A percentile compares a stretch with the other conserved stretches of the same genome.
Conservation (phyloP, 2,329 filamentous ascomycete species). For the Pseudogymnoascus destructans region DNA sequence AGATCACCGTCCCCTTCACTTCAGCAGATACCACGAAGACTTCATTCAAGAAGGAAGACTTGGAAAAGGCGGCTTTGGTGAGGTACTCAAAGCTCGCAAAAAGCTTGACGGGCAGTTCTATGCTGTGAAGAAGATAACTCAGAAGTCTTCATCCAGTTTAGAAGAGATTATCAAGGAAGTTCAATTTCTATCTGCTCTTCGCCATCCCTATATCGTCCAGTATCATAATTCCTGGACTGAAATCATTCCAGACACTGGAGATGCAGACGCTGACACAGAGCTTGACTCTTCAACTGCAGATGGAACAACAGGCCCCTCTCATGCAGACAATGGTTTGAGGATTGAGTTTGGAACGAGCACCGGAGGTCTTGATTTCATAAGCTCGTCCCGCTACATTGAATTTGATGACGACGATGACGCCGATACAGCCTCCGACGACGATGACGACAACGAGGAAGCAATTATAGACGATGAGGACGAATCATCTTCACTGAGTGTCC, state of each 20-base stretch:
- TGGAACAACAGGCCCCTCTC: constrained; percentile 19
- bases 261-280: constrained; percentile 44
- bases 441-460: constrained; percentile 29
- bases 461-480: constrained; percentile 29
- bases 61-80: constrained; percentile 88
- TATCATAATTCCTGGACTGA: constrained; percentile 97
- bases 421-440: constrained; percentile 31
- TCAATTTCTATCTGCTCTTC: constrained; percentile 77
- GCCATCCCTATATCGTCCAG: constrained; percentile 75
- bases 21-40: constrained; percentile 62
- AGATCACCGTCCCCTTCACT: background rate
- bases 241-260: constrained; percentile 42
- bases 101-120: constrained; percentile 90
- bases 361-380: constrained; percentile 83
- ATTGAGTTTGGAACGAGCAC: constrained; percentile 40
- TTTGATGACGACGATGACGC: constrained; percentile 50
- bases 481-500: constrained; percentile 10
- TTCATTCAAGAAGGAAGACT: constrained; percentile 82
- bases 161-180: constrained; percentile 78
- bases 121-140: constrained; percentile 91
- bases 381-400: constrained; percentile 67
- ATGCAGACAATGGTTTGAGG: constrained; percentile 19
- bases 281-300: constrained; percentile 30
- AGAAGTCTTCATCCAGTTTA: constrained; percentile 63
- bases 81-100: constrained; percentile 90